These are phyloP conservation scores for Chaetomiaceae sp. DNA, from an alignment of 2,329 filamentous ascomycete species.

Conservation along the genomic window DNA sequence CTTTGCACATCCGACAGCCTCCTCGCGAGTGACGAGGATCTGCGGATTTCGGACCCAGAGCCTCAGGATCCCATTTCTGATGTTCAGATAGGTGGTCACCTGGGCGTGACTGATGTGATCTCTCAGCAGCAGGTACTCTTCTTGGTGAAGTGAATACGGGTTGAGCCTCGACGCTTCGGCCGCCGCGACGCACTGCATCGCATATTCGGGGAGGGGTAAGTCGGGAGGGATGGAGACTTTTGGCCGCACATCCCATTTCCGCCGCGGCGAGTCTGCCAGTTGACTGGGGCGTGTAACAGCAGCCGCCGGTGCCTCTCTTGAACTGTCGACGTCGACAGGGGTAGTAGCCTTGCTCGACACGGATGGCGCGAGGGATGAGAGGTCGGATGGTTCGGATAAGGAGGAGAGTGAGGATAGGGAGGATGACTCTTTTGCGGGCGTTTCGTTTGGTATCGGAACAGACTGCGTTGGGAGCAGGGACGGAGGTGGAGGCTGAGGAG, in stretches of 20 bases:
- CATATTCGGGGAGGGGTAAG: constrained; percentile 71
- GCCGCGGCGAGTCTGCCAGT: constrained; percentile 26
- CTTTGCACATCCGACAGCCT: constrained; percentile 86
- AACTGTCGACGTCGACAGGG: constrained; percentile 46
- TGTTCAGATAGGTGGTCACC: constrained; percentile 92
- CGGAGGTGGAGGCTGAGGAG: background rate
- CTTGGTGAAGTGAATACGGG: constrained; percentile 79
- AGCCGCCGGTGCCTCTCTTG: constrained; percentile 30
- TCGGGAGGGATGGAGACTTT: constrained; percentile 80
- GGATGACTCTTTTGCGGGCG: constrained; percentile 29
- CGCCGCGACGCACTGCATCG: constrained; percentile 83
- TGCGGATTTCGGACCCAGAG: constrained; percentile 86
- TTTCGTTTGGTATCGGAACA: background rate
- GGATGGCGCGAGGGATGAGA: constrained; percentile 51
- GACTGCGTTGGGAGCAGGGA: background rate
- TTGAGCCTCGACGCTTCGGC: constrained; percentile 86
- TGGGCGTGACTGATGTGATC: constrained; percentile 81
- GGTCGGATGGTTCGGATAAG: constrained; percentile 44
- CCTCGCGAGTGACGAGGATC: constrained; percentile 72
- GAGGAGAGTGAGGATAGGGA: constrained; percentile 51
- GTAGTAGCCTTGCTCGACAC: constrained; percentile 62
- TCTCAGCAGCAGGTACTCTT: constrained; percentile 77
- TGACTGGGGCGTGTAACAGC: constrained; percentile 15
- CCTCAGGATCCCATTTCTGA: constrained; percentile 87
- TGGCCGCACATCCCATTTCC: constrained; percentile 58